Evolutionary conservation across 1,139 yeast species (phyloP).

Genomic region (Scheffersomyces parashehatae): DNA sequence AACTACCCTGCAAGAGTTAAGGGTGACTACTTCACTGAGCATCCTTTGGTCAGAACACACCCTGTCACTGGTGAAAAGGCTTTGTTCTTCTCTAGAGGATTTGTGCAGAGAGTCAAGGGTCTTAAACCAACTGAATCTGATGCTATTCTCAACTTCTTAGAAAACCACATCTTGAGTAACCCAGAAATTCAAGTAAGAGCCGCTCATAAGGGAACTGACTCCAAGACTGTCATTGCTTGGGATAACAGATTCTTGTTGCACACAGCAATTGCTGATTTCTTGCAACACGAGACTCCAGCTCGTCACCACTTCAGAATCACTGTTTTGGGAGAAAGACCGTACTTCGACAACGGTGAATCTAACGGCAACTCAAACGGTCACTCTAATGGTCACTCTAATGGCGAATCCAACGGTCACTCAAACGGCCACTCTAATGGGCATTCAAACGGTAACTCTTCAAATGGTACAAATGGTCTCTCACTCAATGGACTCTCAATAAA

Average conservation of each 20-base stretch:
- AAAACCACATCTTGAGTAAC: slow-evolving; percentile 20
- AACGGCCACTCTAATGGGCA: slow-evolving; percentile 9
- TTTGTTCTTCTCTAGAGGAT: slow-evolving; percentile 22
- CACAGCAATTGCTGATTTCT: slow-evolving; percentile 25
- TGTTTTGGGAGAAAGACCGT: slow-evolving; percentile 27
- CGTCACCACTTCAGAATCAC: slow-evolving; percentile 28
- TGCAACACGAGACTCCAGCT: slow-evolving; percentile 19
- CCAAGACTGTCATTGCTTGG: slow-evolving; percentile 26
- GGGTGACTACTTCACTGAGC: slow-evolving; percentile 25
- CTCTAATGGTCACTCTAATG: slow-evolving; percentile 10
- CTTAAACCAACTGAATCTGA: slow-evolving; percentile 22
- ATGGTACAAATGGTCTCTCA: too few relatives aligned
- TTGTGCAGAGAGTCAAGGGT: slow-evolving; percentile 24
- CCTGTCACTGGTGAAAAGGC: slow-evolving; percentile 30
- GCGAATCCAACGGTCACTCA: slow-evolving; percentile 3
- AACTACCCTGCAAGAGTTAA: slow-evolving; percentile 18
- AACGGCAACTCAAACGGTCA: slow-evolving; percentile 6
- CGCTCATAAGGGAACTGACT: slow-evolving; percentile 21
- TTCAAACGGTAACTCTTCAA: slow-evolving; percentile 1
- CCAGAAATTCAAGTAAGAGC: slow-evolving; percentile 30
- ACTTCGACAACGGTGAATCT: slow-evolving; percentile 10
- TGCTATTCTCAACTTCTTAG: slow-evolving; percentile 23
- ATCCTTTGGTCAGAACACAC: slow-evolving; percentile 30
- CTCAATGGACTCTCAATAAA: too few relatives aligned
- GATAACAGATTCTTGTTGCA: slow-evolving; percentile 25